Base-by-base conservation (phyloP, 2,329 filamentous ascomycete species). In the Calycina herbarum region DNA sequence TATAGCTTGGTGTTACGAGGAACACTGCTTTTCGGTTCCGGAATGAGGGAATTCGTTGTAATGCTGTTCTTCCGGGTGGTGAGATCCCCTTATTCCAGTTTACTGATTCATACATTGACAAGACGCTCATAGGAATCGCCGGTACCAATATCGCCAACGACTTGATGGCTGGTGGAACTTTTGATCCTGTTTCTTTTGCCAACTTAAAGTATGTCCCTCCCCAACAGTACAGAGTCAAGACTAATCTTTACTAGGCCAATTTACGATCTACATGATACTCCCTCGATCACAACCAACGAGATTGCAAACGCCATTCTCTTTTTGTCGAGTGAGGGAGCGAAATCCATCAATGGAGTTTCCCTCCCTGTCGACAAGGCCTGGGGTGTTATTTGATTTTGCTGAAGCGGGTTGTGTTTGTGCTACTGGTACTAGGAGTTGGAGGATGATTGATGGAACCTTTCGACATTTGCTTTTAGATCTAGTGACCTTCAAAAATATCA, bases 11-110 rank as follows among this genome's bases (percentile, higher is more conserved):
- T 7, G 79, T 79, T 10, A 82, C 80, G 1, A 82, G 81, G 68
- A 81, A 81, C 63, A 79, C 81, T 0, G 80, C 81, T 17, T 82
- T 79, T 77, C 73, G 79, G 5, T 82, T 81, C 66, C 76, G 76
- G 27, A 76, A 79, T 45, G 78, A 82, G 35, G 77, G 77, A 7
- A 81, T 83, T 59, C 74, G 80, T 7, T 81, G 79, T 68, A 82
- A 82, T 68, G 79, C 78, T 24, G 74, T 82, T 4, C 75, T 81
- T 4, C 80, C 81, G 1, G 79, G 78, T 57, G 74, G 76, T 76
- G 64, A 42, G 62, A 27, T 42, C 5, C 17, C 15, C 15, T 5
- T 6, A 27, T 31, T n/a, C 10, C 31, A 20, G 8, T 33, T 38
- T n/a, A 27, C 17, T 15, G 13, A 24, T 2, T 11, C 24, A 2